Percentiles rank a stretch among this genome's conserved stretches.
phyloP scores from a whole-genome alignment of 164 flowering plant genomes.

The Buxus sempervirens region DNA sequence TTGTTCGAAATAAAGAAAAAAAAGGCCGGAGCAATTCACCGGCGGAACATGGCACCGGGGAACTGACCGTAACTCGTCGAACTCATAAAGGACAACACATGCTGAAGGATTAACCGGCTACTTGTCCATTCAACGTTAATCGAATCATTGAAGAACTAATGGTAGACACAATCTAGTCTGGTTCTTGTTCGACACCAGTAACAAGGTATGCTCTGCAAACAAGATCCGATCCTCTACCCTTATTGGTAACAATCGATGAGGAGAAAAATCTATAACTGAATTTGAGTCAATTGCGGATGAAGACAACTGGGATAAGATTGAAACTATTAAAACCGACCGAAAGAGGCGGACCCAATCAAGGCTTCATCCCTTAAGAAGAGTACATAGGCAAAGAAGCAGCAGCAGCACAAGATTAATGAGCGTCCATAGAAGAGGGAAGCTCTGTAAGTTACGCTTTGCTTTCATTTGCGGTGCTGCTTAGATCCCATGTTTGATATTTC shows the following conservation, averaged over 20 bases:
- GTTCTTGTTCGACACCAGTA: constrained; percentile 26
- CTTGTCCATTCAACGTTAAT: not conserved
- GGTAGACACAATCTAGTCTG: constrained; percentile 39
- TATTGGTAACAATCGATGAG: constrained; percentile 6
- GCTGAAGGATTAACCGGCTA: not conserved
- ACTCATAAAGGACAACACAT: constrained; percentile 49
- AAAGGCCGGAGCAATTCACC: constrained; percentile 45
- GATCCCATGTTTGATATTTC: constrained; percentile 22
- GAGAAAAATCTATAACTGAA: constrained; percentile 17
- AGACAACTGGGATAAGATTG: constrained; percentile 23
- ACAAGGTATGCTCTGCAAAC: constrained; percentile 69
- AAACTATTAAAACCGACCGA: constrained; percentile 26
- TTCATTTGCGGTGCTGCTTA: constrained; percentile 42
- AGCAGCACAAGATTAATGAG: constrained; percentile 32
- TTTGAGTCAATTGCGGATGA: constrained; percentile 18
- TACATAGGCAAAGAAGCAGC: constrained; percentile 13
- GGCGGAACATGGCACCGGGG: constrained; percentile 71
- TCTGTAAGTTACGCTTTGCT: constrained; percentile 20
- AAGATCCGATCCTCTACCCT: constrained; percentile 44
- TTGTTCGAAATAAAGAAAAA: too few relatives aligned
- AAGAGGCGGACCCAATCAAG: constrained; percentile 6
- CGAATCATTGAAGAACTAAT: not conserved
- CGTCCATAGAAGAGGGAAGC: constrained; percentile 22
- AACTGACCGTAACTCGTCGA: constrained; percentile 39
- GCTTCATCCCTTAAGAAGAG: constrained; percentile 1